Evolutionary conservation across 768 basidiomycete genomes (phyloP), one percentile per base, ranked within the genome.

Genomic region (Dentipellis fragilis): DNA sequence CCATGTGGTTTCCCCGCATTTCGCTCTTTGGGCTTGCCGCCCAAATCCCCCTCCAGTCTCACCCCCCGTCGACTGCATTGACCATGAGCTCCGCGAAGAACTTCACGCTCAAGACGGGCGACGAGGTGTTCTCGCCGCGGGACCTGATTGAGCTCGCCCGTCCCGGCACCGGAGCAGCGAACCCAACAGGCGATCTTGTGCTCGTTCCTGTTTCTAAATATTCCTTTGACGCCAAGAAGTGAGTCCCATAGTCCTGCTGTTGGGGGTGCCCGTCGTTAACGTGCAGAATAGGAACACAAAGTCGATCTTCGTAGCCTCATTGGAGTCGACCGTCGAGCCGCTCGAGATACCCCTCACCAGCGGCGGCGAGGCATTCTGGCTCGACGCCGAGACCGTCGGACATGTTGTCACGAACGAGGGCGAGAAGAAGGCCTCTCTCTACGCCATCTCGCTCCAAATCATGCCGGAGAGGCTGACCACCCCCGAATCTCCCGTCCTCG

Each of bases 291-390:
- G 89, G 66, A 87, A 87, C 60, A 73, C 79, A 68, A 89, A 85
- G 64, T 81, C 79, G 10, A 73, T 90, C 54, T 76, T 76, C 61
- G 68, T 92, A 53, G 74, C 80, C 12, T 74, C 85, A 29, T 71
- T 89, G 54, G 79, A 79, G 53, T 74, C 78, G 2, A 67, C 70
- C 16, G 70, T 72, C 11, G 66, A 74, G 54, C 75, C 81, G 1
- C 65, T 84, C 39, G 72, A 83, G 58, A 73, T 87, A 54, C 73
- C 81, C 72, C 75, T 90, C 38, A 71, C 78, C 21, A 79, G 81
- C 49, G 86, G 81, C 9, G 89, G 88, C 19, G 83, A 88, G 47
- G 76, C 77, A 2, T 91, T 93, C 71, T 93, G 90, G 90, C 74
- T 93, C 11, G 78, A 83, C 51, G 69, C 76, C 1, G 76, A 80